Percentiles rank a stretch among this genome's conserved stretches.
Conservation (phyloP, 23 red algal genomes). For the Gracilaria caudata region DNA sequence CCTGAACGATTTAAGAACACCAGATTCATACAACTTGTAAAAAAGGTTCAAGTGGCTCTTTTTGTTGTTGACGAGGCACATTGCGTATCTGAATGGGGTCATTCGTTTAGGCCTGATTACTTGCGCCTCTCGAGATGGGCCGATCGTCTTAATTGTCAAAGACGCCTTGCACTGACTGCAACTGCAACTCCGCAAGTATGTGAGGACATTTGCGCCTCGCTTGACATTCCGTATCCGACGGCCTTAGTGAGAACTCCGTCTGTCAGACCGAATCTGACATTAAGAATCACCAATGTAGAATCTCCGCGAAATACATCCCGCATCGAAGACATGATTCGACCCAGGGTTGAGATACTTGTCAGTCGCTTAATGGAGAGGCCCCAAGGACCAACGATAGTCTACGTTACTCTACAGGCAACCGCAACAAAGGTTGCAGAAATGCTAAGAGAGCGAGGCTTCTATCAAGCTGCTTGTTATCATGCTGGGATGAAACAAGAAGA, state of each 20-base stretch:
- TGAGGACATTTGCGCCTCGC: slow-evolving; percentile 68
- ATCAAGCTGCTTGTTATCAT: slow-evolving; percentile 76
- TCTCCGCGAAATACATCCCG: slow-evolving; percentile 2
- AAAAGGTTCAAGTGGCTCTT: slow-evolving; percentile 50
- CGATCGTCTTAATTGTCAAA: slow-evolving; percentile 35
- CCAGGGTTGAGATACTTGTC: slow-evolving; percentile 50
- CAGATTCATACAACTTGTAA: slow-evolving; percentile 60
- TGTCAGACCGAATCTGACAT: slow-evolving; percentile 66
- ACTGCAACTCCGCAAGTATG: slow-evolving; percentile 84
- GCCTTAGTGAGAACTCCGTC: slow-evolving; percentile 54
- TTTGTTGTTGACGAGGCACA: slow-evolving; percentile 98
- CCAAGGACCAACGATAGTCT: slow-evolving; percentile 77
- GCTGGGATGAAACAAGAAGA: slow-evolving; percentile 87
- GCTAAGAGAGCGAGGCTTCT: slow-evolving; percentile 63
- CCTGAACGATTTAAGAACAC: slow-evolving; percentile 94
- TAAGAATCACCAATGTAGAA: slow-evolving; percentile 58
- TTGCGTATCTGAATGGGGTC: slow-evolving; percentile 97
- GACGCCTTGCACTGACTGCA: slow-evolving; percentile 91
- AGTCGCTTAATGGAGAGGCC: slow-evolving; percentile 57
- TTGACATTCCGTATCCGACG: slow-evolving; percentile 74
- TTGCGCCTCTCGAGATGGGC: slow-evolving; percentile 69
- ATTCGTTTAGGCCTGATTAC: slow-evolving; percentile 95
- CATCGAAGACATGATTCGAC: slow-evolving; percentile 16
- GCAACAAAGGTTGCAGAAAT: slow-evolving; percentile 67
- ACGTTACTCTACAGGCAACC: slow-evolving; percentile 81